phyloP scores from a whole-genome alignment of 148 eudicot genomes.

The Amaranthus cruentus region DNA sequence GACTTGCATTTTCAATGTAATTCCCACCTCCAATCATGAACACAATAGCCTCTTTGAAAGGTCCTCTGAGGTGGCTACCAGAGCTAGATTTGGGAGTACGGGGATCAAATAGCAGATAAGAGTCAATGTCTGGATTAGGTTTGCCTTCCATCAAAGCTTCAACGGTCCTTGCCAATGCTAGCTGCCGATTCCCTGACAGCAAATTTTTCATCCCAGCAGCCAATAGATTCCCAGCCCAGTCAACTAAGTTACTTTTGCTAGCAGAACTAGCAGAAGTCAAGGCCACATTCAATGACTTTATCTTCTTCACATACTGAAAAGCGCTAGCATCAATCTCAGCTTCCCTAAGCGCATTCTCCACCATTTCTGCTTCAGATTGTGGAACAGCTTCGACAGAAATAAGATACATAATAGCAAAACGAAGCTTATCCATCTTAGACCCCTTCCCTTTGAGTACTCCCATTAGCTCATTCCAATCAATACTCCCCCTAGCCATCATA shows the following conservation, averaged over 20 bases:
- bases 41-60: conserved; percentile 93
- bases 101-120: conserved; percentile 80
- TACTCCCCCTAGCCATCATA: conserved; percentile 87
- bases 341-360: conserved; percentile 75
- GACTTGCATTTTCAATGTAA: conserved; percentile 83
- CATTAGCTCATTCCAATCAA: conserved; percentile 73
- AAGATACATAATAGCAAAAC: conserved; percentile 91
- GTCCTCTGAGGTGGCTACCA: conserved; percentile 78
- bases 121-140: conserved; percentile 84
- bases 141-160: conserved; percentile 96
- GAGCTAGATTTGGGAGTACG: conserved; percentile 92
- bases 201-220: conserved; percentile 95
- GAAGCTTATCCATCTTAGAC: conserved; percentile 66
- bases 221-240: conserved; percentile 94
- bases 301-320: conserved; percentile 89
- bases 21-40: conserved; percentile 99
- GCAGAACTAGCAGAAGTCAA: conserved; percentile 79
- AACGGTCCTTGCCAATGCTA: conserved; percentile 87
- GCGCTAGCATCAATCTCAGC: conserved; percentile 92
- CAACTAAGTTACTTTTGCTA: conserved; percentile 78
- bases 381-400: conserved; percentile 74
- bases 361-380: conserved; percentile 72
- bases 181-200: conserved; percentile 70
- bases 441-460: conserved; percentile 88
- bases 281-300: conserved; percentile 79